Base-by-base conservation (phyloP, 2,329 filamentous ascomycete genomes). In the Bretziella fagacearum region DNA sequence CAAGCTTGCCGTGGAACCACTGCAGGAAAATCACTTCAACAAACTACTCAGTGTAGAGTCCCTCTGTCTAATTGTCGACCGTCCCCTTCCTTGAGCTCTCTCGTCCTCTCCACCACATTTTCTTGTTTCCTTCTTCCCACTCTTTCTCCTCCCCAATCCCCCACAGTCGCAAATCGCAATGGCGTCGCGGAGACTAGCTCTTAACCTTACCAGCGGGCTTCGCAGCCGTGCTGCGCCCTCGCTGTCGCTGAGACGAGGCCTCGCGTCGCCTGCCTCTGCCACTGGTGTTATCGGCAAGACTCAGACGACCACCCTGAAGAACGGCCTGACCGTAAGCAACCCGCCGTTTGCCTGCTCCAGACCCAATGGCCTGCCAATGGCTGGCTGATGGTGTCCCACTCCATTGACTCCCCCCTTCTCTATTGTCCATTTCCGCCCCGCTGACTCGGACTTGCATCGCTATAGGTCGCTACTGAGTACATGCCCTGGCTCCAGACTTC, bases 401-500 rank as follows among this genome's bases (percentile, higher is more conserved):
- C 35, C 20, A 39, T 39, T 39, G 35, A 39, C 35, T 2, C 23
- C 23, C 35, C 15, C 23, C 23, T 39, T 18, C 17, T 39, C 18
- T 20, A 13, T 39, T 20, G 11, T 22, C 17, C 18, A 8, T 22
- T 13, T 23, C 25, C 6, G 17, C 13, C 40, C 13, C 13, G 35
- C 35, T 39, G 35, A 39, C 35, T 39, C 20, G 35, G 35, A 46
- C 17, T 26, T 48, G 26, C 32, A 26, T 30, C 23, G 18, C 15
- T 22, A 49, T 63, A 96, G 89, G 86, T 98, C 64, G 91, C 91
- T 57, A 93, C 91, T 58, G 89, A 98, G 67, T 83, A 96, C 73
- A 95, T 87, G 55, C 91, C 89, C 59, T 96, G 86, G 75, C 89
- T 89, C 60, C 87, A 96, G 73, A 96, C 91, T 53, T 94, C 87